A percentile compares a stretch with the other conserved stretches of the same genome.
These are phyloP conservation scores for Trichosporon faecale DNA, from an alignment of 1,284 basidiomycete genomes.

Conservation along the genomic window DNA sequence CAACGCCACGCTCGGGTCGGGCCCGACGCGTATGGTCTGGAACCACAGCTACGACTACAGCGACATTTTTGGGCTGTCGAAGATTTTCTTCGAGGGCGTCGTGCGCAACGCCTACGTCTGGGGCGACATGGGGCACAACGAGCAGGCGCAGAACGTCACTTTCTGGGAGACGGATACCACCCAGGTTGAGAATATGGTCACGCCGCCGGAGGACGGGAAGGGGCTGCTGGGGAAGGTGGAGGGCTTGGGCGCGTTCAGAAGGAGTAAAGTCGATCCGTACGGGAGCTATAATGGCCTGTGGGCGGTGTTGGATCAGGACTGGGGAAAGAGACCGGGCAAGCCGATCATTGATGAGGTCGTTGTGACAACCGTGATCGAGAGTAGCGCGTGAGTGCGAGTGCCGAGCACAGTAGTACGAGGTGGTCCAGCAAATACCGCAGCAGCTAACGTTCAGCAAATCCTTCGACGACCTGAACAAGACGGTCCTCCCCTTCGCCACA, in stretches of 20 bases:
- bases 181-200: background rate
- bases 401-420: background rate
- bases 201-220: background rate
- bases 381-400: background rate
- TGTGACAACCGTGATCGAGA: background rate
- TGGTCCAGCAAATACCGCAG: background rate
- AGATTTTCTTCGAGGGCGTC: background rate
- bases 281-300: background rate
- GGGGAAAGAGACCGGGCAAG: background rate
- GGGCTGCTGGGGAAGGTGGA: background rate
- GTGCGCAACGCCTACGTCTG: background rate
- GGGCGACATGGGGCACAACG: background rate
- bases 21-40: background rate
- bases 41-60: background rate
- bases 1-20: background rate
- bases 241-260: background rate
- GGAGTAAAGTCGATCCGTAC: background rate
- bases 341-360: background rate
- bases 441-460: background rate
- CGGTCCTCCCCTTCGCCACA: background rate
- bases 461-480: background rate
- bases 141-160: background rate
- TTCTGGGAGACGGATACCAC: background rate
- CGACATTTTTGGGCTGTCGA: background rate
- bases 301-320: background rate